Conservation (phyloP, 2,329 filamentous ascomycete species). For the Aspergillus fumigatus region DNA sequence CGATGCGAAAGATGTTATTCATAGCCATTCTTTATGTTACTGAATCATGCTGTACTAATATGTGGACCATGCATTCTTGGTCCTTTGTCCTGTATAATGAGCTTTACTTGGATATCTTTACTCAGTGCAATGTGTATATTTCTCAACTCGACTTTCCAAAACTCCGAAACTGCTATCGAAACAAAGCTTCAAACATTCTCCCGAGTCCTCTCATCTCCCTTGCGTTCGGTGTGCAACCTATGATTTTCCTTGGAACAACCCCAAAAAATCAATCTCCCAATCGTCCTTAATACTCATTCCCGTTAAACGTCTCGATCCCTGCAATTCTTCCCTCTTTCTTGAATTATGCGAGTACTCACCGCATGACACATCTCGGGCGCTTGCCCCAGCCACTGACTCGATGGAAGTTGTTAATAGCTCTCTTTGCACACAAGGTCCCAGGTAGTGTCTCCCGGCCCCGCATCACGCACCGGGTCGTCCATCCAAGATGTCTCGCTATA, state of each 20-base stretch:
- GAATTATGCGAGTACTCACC: not conserved
- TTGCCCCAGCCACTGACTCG: not conserved
- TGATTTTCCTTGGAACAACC: not conserved
- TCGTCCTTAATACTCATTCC: not conserved
- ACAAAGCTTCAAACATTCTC: not conserved
- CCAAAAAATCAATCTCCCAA: not conserved
- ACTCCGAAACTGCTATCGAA: not conserved
- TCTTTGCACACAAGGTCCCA: constrained; percentile 15
- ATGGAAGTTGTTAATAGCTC: not conserved
- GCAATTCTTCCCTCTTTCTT: not conserved
- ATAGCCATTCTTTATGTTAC: constrained; percentile 15
- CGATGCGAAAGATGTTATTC: constrained; percentile 10
- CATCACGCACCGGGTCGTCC: not conserved
- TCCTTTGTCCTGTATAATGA: constrained; percentile 17
- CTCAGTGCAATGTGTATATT: not conserved
- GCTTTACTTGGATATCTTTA: constrained; percentile 11
- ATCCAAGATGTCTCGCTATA: not conserved
- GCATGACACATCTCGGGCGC: not conserved
- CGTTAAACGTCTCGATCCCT: not conserved
- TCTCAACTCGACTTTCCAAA: not conserved
- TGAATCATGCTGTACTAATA: constrained; percentile 32
- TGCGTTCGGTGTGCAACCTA: not conserved
- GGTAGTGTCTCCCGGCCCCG: constrained; percentile 6
- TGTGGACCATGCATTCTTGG: constrained; percentile 13
- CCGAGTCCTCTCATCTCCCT: not conserved